Conservation (phyloP, 768 basidiomycete species). For the Russula sp. region DNA sequence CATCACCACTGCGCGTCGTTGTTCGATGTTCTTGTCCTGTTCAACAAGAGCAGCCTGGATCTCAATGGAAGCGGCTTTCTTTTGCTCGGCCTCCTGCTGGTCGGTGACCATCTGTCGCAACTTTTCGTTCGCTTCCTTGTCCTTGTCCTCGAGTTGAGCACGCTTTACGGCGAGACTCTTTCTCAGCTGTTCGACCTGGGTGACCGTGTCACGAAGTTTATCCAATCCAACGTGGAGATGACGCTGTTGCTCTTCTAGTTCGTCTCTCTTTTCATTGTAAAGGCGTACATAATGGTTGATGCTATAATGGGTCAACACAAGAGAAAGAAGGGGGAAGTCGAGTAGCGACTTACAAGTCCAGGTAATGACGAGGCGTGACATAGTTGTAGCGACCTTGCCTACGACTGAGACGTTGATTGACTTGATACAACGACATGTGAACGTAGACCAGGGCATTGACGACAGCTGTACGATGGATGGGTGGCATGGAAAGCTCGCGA, state of each 20-base stretch:
- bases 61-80: slow-evolving; percentile 93
- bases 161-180: slow-evolving; percentile 93
- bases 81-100: slow-evolving; percentile 98
- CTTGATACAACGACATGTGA: slow-evolving; percentile 80
- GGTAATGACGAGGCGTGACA: slow-evolving; percentile 94
- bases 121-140: slow-evolving; percentile 95
- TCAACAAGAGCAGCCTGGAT: slow-evolving; percentile 90
- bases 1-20: slow-evolving; percentile 84
- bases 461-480: slow-evolving; percentile 81
- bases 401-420: slow-evolving; percentile 83
- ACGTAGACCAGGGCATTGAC: slow-evolving; percentile 92
- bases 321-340: slow-evolving; percentile 2
- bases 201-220: slow-evolving; percentile 92
- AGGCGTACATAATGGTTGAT: slow-evolving; percentile 96
- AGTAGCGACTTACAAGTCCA: slow-evolving; percentile 79
- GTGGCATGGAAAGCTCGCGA: slow-evolving; percentile 77
- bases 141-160: slow-evolving; percentile 86
- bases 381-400: slow-evolving; percentile 95
- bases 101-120: slow-evolving; percentile 96
- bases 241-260: slow-evolving; percentile 96
- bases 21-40: slow-evolving; percentile 83
- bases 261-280: slow-evolving; percentile 93
- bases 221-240: slow-evolving; percentile 97
- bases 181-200: slow-evolving; percentile 92
- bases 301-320: slow-evolving; percentile 34